Percentiles rank a stretch among this genome's conserved stretches.
phyloP scores from a whole-genome alignment of 1,284 basidiomycete species.

The Cryptococcus jaspeensis region DNA sequence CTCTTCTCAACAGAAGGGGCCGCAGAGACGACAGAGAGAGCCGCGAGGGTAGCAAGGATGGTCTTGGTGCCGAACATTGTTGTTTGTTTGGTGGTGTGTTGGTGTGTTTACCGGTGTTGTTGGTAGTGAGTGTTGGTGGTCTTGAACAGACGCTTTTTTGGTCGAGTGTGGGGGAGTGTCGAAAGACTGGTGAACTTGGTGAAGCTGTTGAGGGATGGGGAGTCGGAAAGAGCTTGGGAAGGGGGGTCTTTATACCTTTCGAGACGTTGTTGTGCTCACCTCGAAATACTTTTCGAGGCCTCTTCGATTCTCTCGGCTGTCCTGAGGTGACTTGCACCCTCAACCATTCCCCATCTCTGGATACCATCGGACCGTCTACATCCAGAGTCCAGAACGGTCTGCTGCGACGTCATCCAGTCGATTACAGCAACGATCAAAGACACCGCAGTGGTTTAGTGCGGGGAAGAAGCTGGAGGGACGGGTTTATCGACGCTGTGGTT shows the following conservation, averaged over 20 bases:
- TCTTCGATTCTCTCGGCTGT: too few relatives aligned
- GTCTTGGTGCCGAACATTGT: constrained; percentile 16
- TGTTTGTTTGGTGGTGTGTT: not conserved
- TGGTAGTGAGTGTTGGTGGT: not conserved
- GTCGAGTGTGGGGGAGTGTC: not conserved
- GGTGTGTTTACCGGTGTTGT: not conserved
- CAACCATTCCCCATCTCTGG: too few relatives aligned
- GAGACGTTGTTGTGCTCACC: not conserved
- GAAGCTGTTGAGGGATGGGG: not conserved
- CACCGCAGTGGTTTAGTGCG: too few relatives aligned
- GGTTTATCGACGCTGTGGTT: too few relatives aligned
- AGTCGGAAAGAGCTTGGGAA: not conserved
- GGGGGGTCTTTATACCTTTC: not conserved
- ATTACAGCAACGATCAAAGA: too few relatives aligned
- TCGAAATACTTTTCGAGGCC: not conserved
- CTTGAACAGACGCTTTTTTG: not conserved
- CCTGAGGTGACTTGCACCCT: too few relatives aligned
- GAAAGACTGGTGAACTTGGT: not conserved
- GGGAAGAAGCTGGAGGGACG: too few relatives aligned
- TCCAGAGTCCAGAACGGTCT: too few relatives aligned
- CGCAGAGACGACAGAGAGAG: constrained; percentile 14
- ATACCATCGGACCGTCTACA: too few relatives aligned
- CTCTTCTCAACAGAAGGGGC: constrained; percentile 15
- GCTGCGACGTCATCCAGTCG: too few relatives aligned
- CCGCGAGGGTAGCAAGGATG: constrained; percentile 15